A percentile compares a stretch with the other conserved stretches of the same genome.
Conservation (phyloP, 2,329 filamentous ascomycete species). For the Didymella pomorum region DNA sequence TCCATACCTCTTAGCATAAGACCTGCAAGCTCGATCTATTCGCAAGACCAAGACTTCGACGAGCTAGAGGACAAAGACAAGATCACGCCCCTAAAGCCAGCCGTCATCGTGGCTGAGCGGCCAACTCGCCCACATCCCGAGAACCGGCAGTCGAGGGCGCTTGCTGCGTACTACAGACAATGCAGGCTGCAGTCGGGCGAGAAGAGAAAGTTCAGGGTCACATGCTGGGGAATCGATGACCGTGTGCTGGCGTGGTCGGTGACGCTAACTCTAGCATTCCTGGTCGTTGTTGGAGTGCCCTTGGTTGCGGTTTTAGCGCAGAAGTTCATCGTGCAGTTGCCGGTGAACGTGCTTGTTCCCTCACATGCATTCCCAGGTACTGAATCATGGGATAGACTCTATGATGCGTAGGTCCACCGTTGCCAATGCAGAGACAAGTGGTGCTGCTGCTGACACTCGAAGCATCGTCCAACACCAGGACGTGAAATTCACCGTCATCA, state of each 20-base stretch:
- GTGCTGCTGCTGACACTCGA: background rate
- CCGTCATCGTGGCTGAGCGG: conserved; percentile 16
- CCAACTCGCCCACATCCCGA: conserved; percentile 11
- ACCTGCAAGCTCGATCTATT: conserved; percentile 9
- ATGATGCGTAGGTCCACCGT: conserved; percentile 26
- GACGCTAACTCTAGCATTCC: conserved; percentile 31
- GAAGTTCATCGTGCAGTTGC: conserved; percentile 31
- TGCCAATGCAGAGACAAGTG: background rate
- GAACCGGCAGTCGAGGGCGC: conserved; percentile 9
- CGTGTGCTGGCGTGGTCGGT: conserved; percentile 28
- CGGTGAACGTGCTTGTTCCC: conserved; percentile 54
- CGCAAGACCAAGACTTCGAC: conserved; percentile 9
- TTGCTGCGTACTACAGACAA: conserved; percentile 16
- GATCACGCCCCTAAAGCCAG: conserved; percentile 14
- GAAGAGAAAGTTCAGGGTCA: conserved; percentile 12
- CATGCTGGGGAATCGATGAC: conserved; percentile 22
- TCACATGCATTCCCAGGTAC: conserved; percentile 58
- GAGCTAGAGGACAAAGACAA: conserved; percentile 13
- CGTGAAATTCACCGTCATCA: conserved; percentile 59
- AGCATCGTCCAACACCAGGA: conserved; percentile 44
- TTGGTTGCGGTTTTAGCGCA: conserved; percentile 33
- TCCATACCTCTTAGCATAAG: conserved; percentile 13
- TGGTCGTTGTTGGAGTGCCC: conserved; percentile 31
- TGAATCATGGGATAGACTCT: conserved; percentile 49
- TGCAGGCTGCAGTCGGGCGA: conserved; percentile 7